Base-by-base conservation (phyloP, 139 green algal species). In the Astrephomene gubernaculifera region DNA sequence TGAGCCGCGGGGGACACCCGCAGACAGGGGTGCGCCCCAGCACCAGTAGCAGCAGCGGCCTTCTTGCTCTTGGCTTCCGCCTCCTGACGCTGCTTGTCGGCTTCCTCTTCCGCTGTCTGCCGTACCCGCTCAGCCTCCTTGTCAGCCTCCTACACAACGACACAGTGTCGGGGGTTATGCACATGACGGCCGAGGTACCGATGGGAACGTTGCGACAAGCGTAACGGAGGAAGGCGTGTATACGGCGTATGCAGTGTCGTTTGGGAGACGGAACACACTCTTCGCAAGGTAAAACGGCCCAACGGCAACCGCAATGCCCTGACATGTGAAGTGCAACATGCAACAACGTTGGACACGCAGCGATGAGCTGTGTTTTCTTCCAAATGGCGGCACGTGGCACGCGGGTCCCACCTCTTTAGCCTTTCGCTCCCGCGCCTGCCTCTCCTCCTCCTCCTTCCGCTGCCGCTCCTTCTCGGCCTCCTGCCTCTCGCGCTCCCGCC, bases 21-120 rank as follows among this genome's bases (percentile, higher is more conserved):
- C 6, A 84, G 17, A 54, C 74, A 82, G 36, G 74, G 74, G 54
- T 82, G 53, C 38, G 33, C 72, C 72, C 52, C 38, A 24, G 36
- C 1, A 31, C 22, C 60, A 68, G 2, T 1, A 10, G 35, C 60
- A 68, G 12, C 60, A 35, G 14, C 61, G 10, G 70, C 71, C 45
- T 83, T 64, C 41, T 33, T 31, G 12, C 44, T 39, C 41, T 67
- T 79, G 41, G 61, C 41, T 41, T 61, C 61, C 43, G 82, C 82
- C 45, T 75, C 82, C 45, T 67, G 19, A 39, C 8, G 41, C 9
- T n/a, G n/a, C n/a, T n/a, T n/a, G n/a, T n/a, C n/a, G n/a, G n/a
- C n/a, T n/a, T n/a, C n/a, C n/a, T n/a, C n/a, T n/a, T n/a, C n/a
- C n/a, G n/a, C n/a, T n/a, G n/a, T n/a, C n/a, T n/a, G n/a, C n/a